Evolutionary conservation across 257 asterid species (phyloP).

Genomic region (Solanum megistacrolobum): DNA sequence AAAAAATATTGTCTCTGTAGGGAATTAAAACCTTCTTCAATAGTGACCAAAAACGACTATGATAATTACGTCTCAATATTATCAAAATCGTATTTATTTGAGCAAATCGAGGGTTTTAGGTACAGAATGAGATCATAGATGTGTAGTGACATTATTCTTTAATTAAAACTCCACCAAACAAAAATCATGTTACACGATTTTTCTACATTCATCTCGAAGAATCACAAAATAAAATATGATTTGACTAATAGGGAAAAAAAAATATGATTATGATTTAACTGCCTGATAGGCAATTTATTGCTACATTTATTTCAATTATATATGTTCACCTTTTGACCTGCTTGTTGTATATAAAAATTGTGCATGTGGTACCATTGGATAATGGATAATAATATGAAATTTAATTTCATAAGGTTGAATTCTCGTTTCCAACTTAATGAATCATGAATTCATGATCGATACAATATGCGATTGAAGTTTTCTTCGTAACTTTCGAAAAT

Average conservation of each 20-base stretch:
- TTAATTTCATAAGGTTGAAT: not conserved
- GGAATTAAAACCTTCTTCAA: not conserved
- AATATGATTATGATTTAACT: not conserved
- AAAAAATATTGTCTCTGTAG: not conserved
- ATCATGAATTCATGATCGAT: not conserved
- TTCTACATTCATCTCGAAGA: not conserved
- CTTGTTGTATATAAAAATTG: not conserved
- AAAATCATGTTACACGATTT: not conserved
- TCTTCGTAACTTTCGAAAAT: not conserved
- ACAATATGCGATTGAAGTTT: not conserved
- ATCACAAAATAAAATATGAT: not conserved
- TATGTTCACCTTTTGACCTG: not conserved
- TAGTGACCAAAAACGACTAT: not conserved
- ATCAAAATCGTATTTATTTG: not conserved
- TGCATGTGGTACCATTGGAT: not conserved
- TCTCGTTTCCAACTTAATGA: not conserved
- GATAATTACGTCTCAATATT: not conserved
- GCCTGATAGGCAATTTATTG: not conserved
- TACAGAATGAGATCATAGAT: not conserved
- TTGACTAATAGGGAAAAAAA: not conserved
- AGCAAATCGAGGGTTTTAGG: not conserved
- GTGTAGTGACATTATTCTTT: not conserved
- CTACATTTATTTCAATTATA: not conserved
- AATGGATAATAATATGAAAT: no score
- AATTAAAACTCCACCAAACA: not conserved